Conservation (phyloP, 177 flowering plant species). For the Tripterygium wilfordii region DNA sequence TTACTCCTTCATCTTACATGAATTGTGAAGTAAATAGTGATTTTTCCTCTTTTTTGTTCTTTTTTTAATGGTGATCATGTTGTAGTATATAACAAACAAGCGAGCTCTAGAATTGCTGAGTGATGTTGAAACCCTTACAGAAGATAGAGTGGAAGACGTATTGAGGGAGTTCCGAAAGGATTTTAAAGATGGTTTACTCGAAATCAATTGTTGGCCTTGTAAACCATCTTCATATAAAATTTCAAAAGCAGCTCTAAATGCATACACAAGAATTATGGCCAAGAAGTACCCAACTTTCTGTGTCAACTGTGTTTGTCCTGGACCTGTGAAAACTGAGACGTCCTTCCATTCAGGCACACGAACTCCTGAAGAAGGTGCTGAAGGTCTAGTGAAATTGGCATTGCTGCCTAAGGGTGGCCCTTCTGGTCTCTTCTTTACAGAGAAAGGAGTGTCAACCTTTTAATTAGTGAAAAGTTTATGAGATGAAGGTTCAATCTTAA, state of each 20-base stretch:
- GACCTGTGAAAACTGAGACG: slow-evolving; percentile 4
- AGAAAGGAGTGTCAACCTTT: neutral
- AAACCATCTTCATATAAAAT: slow-evolving; percentile 11
- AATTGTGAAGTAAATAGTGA: neutral
- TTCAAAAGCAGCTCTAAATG: slow-evolving; percentile 27
- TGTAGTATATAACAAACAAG: slow-evolving; percentile 1
- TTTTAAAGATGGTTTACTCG: slow-evolving; percentile 12
- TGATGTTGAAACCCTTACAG: slow-evolving; percentile 11
- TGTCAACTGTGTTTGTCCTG: slow-evolving; percentile 9
- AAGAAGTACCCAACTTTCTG: neutral
- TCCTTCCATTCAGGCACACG: neutral
- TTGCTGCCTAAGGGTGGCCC: slow-evolving; percentile 1
- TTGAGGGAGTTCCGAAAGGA: slow-evolving; percentile 14
- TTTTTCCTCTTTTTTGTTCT: too few relatives aligned
- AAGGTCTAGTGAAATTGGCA: slow-evolving; percentile 1
- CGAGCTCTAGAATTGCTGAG: slow-evolving; percentile 1
- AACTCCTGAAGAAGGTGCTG: slow-evolving; percentile 8
- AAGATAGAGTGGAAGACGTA: slow-evolving; percentile 17
- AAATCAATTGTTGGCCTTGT: slow-evolving; percentile 17
- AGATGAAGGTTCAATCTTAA: too few relatives aligned
- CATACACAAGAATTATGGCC: slow-evolving; percentile 8
- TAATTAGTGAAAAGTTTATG: too few relatives aligned
- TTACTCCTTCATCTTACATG: neutral
- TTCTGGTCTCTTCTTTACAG: neutral
- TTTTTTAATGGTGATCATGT: too few relatives aligned